Base-by-base conservation (phyloP, 345 rosid species). In the Pistacia atlantica region DNA sequence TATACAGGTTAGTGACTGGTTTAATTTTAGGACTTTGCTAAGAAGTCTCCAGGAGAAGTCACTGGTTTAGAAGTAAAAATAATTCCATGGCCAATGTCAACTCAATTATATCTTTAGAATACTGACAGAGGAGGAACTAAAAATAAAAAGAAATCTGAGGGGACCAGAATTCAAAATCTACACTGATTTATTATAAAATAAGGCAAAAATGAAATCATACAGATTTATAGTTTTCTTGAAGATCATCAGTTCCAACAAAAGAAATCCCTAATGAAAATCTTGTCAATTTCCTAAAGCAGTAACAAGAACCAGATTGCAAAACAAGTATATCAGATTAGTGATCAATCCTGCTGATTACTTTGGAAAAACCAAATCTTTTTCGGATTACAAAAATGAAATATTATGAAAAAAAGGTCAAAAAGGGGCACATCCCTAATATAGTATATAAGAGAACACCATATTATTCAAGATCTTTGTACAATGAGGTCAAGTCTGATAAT, bases 1-100 rank as follows among this genome's bases (percentile, higher is more conserved):
- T 18, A 42, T 18, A 61, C 49, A 77, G 45, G 51, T 64, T 75
- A 37, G 25, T 42, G 61, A 54, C 62, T 51, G 45, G 18, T 45
- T 64, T 61, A 80, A 63, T 37, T 72, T 28, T 65, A 45, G 38
- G 71, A 45, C 60, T 69, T 69, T 49, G 65, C 57, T 18, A 49
- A 61, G 58, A 61, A 33, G 9, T 25, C 0, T 42, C 6, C 57
- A 61, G 13, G 7, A 51, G 61, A n/a, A 35, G 62, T 63, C 12
- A 51, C 59, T n/a, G 1, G 1, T 37, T 67, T 8, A 11, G 14
- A 74, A 62, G 28, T 59, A 51, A 52, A 8, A 37, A 10, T 4
- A 60, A 18, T 45, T 12, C 62, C 73, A 48, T 18, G 16, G 62
- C 67, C 65, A 46, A 59, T 17, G 4, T 28, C 16, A 49, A 61